phyloP scores from a whole-genome alignment of 768 basidiomycete genomes.

The Cystobasidium onofrii region DNA sequence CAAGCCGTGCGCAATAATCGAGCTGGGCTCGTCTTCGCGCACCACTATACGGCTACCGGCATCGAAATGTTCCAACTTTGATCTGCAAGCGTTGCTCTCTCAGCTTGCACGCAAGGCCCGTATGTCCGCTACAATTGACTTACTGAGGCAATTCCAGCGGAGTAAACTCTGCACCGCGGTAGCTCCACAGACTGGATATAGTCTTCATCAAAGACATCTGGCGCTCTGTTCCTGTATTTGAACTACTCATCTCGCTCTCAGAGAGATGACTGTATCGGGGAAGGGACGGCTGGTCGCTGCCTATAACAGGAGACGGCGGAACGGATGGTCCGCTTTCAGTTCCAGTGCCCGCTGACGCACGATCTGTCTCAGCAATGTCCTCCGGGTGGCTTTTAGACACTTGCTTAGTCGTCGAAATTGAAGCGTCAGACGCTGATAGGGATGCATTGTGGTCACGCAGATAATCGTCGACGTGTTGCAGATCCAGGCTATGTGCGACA shows the following conservation, averaged over 20 bases:
- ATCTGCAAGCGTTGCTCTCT: too few relatives aligned
- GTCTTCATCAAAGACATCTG: constrained; percentile 67
- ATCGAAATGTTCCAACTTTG: constrained; percentile 70
- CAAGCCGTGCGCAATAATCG: constrained; percentile 88
- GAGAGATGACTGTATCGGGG: constrained; percentile 21
- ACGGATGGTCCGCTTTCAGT: constrained; percentile 32
- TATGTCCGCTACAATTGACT: too few relatives aligned
- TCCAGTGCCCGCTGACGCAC: background rate
- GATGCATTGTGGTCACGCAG: background rate
- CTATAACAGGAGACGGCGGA: constrained; percentile 35
- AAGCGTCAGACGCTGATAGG: background rate
- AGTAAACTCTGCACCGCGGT: constrained; percentile 51
- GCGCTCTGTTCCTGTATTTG: constrained; percentile 54
- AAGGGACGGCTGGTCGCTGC: background rate
- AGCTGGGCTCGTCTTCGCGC: constrained; percentile 91
- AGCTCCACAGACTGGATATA: constrained; percentile 71
- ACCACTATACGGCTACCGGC: constrained; percentile 90
- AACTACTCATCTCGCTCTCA: constrained; percentile 49
- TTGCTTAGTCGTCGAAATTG: background rate
- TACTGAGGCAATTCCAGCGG: constrained; percentile 54
- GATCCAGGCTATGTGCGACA: background rate
- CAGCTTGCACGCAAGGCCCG: too few relatives aligned
- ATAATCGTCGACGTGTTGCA: background rate
- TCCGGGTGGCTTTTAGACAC: constrained; percentile 7
- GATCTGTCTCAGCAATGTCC: constrained; percentile 6